These are phyloP conservation scores for Gossypium gossypioides DNA, from an alignment of 441 rosid species.

Conservation along the genomic window DNA sequence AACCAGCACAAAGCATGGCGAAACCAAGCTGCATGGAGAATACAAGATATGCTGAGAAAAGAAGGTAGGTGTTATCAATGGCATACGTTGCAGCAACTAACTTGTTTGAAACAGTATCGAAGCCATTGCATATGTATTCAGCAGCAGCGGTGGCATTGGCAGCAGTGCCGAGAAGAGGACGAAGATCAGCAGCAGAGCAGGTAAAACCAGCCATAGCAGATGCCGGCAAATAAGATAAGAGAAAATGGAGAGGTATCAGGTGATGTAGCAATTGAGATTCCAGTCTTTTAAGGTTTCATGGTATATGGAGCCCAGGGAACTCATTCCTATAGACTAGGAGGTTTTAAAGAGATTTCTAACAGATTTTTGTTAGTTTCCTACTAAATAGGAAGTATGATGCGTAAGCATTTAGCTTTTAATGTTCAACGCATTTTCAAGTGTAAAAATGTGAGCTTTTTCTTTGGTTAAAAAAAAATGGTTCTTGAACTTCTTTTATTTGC, in stretches of 20 bases:
- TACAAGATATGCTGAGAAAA: conserved; percentile 37
- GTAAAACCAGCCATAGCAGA: not conserved
- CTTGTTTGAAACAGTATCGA: conserved; percentile 21
- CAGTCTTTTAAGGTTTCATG: not conserved
- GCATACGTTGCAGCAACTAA: conserved; percentile 30
- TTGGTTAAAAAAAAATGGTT: not conserved
- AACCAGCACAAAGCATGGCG: conserved; percentile 47
- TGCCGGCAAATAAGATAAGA: not conserved
- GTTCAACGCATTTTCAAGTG: not conserved
- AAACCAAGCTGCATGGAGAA: conserved; percentile 50
- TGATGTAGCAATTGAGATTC: not conserved
- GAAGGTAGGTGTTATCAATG: conserved; percentile 33
- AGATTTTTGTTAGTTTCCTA: not conserved
- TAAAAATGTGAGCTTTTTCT: not conserved
- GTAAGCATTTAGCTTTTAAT: not conserved
- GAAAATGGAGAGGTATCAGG: too few relatives aligned
- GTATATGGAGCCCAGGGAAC: not conserved
- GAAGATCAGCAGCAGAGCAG: conserved; percentile 27
- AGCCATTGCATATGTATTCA: conserved; percentile 29
- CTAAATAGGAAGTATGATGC: not conserved
- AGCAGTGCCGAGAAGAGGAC: conserved; percentile 14
- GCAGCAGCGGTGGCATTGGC: conserved; percentile 24
- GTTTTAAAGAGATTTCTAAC: not conserved
- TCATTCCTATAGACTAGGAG: not conserved
- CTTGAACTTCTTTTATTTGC: not conserved